Evolutionary conservation across 345 rosid species (phyloP), one percentile per base, ranked within the genome.

Genomic region (Stellera chamaejasme): DNA sequence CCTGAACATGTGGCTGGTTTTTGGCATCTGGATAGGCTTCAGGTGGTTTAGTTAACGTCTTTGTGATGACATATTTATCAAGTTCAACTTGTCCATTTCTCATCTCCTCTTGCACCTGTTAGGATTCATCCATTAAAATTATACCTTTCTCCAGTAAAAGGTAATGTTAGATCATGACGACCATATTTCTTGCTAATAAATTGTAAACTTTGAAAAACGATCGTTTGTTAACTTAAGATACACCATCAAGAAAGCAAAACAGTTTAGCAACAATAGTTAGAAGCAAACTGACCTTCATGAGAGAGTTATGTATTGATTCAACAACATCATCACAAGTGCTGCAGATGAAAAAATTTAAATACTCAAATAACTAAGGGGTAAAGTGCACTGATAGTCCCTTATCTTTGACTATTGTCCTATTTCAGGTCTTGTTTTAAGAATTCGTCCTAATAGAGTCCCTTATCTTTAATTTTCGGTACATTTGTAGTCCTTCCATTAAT

Each of bases 261-360:
- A 43, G 52, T 48, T 13, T 10, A 45, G 56, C 10, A 26, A 49
- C 15, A 13, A 54, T 51, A 43, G 54, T 54, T 23, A 6, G 41
- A 10, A 44, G 42, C 36, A 48, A 60, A 48, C 51, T 50, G 71
- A 82, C 99, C 96, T 93, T 93, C 77, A 71, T 76, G 39, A 93
- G 96, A 61, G 84, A 76, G 68, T 70, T 79, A 66, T 89, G 99
- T 70, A 93, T 84, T 61, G 86, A 83, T 76, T 80, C 94, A 52
- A 89, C 82, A 43, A 93, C 97, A 66, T 89, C 96, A 67, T 93
- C 99, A 56, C 99, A 89, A 8, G 95, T 77, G 80, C 99, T 93
- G 82, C 54, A 69, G 25, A 65, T 57, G 36, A 66, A 28, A 47
- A 19, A 19, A 1, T 19, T 19, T 19, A 1, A 19, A 19, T 19